phyloP scores from a whole-genome alignment of 805 yeast species.

The Yamadazyma philogaea region DNA sequence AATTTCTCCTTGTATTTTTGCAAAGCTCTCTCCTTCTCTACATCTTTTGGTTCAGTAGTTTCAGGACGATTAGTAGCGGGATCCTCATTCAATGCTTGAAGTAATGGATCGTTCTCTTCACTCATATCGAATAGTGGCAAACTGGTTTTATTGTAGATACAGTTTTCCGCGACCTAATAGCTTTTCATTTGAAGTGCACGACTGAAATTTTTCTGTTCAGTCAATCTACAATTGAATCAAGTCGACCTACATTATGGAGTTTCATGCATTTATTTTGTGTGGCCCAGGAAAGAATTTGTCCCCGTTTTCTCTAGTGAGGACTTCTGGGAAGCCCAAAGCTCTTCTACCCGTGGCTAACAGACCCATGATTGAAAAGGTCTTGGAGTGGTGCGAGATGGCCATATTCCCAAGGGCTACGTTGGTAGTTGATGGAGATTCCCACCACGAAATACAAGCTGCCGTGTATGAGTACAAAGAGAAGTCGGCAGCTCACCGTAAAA shows the following conservation, averaged over 20 bases:
- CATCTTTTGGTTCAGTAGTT: conserved; percentile 25
- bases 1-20: conserved; percentile 78
- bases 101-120: conserved; percentile 18
- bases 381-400: conserved; percentile 92
- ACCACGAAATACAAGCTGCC: conserved; percentile 45
- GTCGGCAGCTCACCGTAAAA: conserved; percentile 13
- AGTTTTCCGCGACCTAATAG: conserved; percentile 3
- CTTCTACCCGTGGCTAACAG: conserved; percentile 84
- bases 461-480: conserved; percentile 44
- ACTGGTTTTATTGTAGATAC: background rate
- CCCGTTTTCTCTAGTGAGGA: conserved; percentile 65
- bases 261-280: conserved; percentile 87
- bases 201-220: conserved; percentile 3
- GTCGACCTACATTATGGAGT: conserved; percentile 63
- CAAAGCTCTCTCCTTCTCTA: conserved; percentile 76
- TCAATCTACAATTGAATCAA: background rate
- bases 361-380: conserved; percentile 82
- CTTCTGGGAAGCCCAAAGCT: conserved; percentile 76
- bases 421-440: conserved; percentile 50
- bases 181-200: conserved; percentile 5
- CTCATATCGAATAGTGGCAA: conserved; percentile 13
- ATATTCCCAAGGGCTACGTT: conserved; percentile 69
- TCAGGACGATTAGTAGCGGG: conserved; percentile 31
- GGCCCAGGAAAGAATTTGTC: conserved; percentile 73
- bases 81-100: conserved; percentile 17